Evolutionary conservation across 345 rosid genomes (phyloP).

Genomic region (Erucastrum elatum): DNA sequence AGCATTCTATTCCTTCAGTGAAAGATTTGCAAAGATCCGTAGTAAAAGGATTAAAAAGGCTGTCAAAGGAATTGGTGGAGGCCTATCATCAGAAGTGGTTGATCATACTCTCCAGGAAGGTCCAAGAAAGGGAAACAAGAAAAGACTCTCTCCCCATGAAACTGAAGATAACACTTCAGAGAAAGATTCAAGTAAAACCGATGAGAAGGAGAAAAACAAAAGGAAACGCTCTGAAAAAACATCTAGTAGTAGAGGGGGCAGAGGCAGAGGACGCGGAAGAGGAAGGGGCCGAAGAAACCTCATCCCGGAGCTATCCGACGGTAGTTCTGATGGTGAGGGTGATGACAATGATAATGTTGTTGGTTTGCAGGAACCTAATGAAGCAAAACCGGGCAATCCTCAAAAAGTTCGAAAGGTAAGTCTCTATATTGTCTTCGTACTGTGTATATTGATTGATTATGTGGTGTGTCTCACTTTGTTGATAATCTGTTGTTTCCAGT

Average conservation of each 20-base stretch:
- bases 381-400: constrained; percentile 30
- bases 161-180: constrained; percentile 39
- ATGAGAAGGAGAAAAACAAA: constrained; percentile 39
- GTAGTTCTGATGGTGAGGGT: constrained; percentile 44
- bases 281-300: constrained; percentile 41
- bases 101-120: constrained; percentile 47
- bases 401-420: constrained; percentile 71
- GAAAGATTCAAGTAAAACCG: constrained; percentile 34
- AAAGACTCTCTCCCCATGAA: constrained; percentile 28
- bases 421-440: background rate
- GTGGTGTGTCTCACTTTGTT: constrained; percentile 11
- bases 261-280: constrained; percentile 33
- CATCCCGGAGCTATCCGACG: constrained; percentile 47
- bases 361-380: constrained; percentile 34
- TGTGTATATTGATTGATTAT: background rate
- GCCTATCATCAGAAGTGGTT: constrained; percentile 44
- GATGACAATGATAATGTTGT: constrained; percentile 26
- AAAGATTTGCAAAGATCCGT: constrained; percentile 93
- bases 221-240: constrained; percentile 38
- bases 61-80: constrained; percentile 81
- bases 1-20: constrained; percentile 93
- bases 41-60: constrained; percentile 89
- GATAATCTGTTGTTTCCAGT: constrained; percentile 46
- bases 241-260: constrained; percentile 44
- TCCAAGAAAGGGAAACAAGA: constrained; percentile 47